These are phyloP conservation scores for Alternaria hordeiaustralica DNA, from an alignment of 2,329 filamentous ascomycete species.

Conservation along the genomic window DNA sequence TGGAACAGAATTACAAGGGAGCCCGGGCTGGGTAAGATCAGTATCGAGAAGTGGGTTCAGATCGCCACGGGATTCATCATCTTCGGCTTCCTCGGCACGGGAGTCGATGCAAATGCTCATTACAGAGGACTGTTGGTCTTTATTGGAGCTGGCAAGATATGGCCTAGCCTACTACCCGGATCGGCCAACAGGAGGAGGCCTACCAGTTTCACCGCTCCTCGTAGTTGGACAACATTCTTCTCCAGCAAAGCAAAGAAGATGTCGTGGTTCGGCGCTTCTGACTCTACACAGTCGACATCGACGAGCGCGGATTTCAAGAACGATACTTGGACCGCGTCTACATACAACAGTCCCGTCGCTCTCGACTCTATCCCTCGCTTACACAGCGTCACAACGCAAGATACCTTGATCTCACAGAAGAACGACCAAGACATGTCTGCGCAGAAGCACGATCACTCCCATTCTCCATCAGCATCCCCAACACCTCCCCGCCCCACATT, in stretches of 20 bases:
- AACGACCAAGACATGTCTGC: not conserved
- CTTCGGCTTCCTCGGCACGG: conserved; percentile 71
- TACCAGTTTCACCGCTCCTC: conserved; percentile 18
- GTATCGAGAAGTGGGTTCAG: conserved; percentile 65
- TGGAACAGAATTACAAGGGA: conserved; percentile 60
- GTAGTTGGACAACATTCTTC: conserved; percentile 23
- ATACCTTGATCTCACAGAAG: not conserved
- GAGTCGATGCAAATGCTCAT: conserved; percentile 60
- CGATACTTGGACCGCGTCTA: conserved; percentile 10
- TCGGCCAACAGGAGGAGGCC: conserved; percentile 21
- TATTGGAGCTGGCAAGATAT: conserved; percentile 38
- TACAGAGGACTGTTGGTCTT: conserved; percentile 36
- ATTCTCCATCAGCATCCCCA: not conserved
- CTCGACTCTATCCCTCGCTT: not conserved
- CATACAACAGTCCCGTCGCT: conserved; percentile 19
- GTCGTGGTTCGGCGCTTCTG: conserved; percentile 18
- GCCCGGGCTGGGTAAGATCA: conserved; percentile 53
- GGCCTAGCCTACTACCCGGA: conserved; percentile 35
- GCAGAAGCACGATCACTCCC: not conserved
- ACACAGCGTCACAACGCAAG: conserved; percentile 16
- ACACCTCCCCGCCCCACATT: conserved; percentile 12
- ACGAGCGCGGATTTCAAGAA: conserved; percentile 22
- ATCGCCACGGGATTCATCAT: conserved; percentile 61
- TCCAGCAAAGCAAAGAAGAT: conserved; percentile 35
- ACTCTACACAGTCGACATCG: conserved; percentile 17